Evolutionary conservation across 2,329 filamentous ascomycete genomes (phyloP), one percentile per base, ranked within the genome.

Genomic region (Geosmithia morbida): DNA sequence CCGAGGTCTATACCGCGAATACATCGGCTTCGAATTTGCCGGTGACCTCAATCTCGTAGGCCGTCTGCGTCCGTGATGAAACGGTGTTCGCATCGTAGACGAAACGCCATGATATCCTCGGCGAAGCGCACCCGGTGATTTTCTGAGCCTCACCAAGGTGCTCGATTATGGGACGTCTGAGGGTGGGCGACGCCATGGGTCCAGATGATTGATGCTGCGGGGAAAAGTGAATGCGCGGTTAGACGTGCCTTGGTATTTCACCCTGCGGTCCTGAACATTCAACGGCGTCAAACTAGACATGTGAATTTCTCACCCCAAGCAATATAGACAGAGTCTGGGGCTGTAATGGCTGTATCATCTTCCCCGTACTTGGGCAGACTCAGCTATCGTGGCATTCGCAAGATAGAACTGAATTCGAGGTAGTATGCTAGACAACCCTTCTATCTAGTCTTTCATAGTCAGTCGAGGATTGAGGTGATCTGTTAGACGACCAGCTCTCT

Each of bases 401-500:
- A 26, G 22, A 4, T 26, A 8, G 22, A 5, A 26, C 8, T 26
- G 22, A 5, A 26, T 26, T 26, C 22, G 8, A 26, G 22, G 6
- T 13, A 37, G 33, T 37, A 37, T 37, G 3, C 33, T 11, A 37
- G 33, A 11, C 3, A 11, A 37, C 10, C 3, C 5, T 37, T 37
- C 33, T 3, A 11, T 37, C 33, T 11, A 37, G 3, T 37, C 11
- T 11, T 37, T 37, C 33, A 37, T 37, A 11, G 33, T 37, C 13
- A 11, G 13, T 37, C 59, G 59, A 2, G 53, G 51, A 18, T 56
- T 51, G 39, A 61, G 61, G 41, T 61, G 59, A 41, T 47, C 50
- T 5, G 59, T 55, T 16, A 61, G 30, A 44, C 61, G 59, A 48
- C 58, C 51, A 44, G 52, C 54, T 19, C 59, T 49, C 46, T 57